Base-by-base conservation (phyloP, 805 yeast genomes). In the Candida hungchunana region DNA sequence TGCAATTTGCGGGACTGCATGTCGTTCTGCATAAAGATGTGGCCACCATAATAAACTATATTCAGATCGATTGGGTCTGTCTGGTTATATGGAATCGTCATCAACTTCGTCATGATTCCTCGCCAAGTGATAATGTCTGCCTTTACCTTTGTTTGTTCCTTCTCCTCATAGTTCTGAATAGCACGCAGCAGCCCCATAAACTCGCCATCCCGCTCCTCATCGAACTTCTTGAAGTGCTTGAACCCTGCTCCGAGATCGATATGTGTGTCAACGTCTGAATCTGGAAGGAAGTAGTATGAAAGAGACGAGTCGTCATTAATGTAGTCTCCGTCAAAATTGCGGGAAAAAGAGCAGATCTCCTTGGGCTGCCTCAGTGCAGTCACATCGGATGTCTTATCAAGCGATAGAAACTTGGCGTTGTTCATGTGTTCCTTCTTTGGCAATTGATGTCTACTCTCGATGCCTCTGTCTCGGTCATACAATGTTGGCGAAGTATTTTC, bases 311-410 rank as follows among this genome's bases (percentile, higher is more conserved):
- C 75, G 46, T 77, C 79, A 8, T 74, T 59, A 5, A 60, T 54
- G 20, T 72, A 67, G 16, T 69, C 74, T 16, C 77, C 79, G 5
- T 77, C 73, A n/a, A 60, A 59, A 18, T 73, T 75, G 38, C 87
- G 64, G 2, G 90, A 77, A 55, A 67, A 90, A 4, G 74, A 58
- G n/a, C 74, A 67, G 3, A 90, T 47, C 58, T 93, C 96, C 46
- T 80, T 82, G 3, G 98, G 97, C 57, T 87, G 94, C 50, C 81
- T 79, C 35, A 89, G 66, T 2, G 86, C 75, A 0, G 90, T 77
- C 8, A 80, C 71, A 20, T 73, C 66, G 1, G 86, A 73, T 39
- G 83, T 63, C 15, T 38, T 34, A 25, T 40, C 36, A 27, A 47
- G 20, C n/a, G 49, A 39, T 19, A 47, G 29, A 25, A 39, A 34